Evolutionary conservation across 1,284 basidiomycete species (phyloP).

Genomic region (Boletus semigastroideus): DNA sequence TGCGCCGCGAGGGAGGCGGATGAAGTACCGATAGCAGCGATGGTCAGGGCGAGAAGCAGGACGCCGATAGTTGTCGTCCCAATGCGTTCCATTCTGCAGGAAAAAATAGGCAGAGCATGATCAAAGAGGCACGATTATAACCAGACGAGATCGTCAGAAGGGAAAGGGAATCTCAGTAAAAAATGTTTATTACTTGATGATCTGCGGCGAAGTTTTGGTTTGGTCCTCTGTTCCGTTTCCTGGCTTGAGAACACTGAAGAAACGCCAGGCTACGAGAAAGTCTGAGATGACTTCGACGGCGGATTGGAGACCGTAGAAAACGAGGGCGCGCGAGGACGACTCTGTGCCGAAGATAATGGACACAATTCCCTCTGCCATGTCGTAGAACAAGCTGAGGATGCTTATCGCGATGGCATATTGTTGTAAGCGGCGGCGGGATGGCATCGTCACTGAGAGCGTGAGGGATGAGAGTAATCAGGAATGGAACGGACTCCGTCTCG

Average conservation of each 20-base stretch:
- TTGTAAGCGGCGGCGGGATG: conserved; percentile 25
- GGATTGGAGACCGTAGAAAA: conserved; percentile 52
- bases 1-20: conserved; percentile 36
- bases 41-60: conserved; percentile 37
- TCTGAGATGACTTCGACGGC: conserved; percentile 19
- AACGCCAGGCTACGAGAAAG: conserved; percentile 38
- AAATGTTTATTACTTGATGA: conserved; percentile 32
- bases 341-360: conserved; percentile 47
- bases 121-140: not conserved
- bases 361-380: conserved; percentile 32
- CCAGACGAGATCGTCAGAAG: not conserved
- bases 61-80: conserved; percentile 38
- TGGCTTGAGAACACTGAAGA: conserved; percentile 20
- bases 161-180: not conserved
- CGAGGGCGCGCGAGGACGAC: conserved; percentile 43
- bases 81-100: conserved; percentile 43
- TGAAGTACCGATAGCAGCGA: conserved; percentile 36
- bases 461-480: not conserved
- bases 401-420: conserved; percentile 35
- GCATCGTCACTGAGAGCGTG: conserved; percentile 11
- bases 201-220: conserved; percentile 10
- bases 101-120: not conserved
- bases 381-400: conserved; percentile 35
- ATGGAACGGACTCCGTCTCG: not conserved
- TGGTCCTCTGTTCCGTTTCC: conserved; percentile 28